phyloP scores from a whole-genome alignment of 495 filamentous ascomycete genomes.

The Trichoderma gamsii region DNA sequence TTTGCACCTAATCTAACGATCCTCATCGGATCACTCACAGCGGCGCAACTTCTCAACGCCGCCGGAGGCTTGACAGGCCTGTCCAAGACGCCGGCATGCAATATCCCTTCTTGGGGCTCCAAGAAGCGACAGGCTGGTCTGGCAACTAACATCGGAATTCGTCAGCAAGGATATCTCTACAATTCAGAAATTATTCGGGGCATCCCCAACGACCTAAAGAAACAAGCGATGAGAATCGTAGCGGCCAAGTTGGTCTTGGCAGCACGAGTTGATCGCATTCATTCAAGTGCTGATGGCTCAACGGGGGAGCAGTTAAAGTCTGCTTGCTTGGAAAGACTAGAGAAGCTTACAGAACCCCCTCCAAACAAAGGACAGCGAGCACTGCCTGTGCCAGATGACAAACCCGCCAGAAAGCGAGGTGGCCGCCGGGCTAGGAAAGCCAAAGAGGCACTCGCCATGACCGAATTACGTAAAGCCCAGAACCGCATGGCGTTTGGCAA shows the following conservation, averaged over 20 bases:
- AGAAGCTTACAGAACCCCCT: constrained; percentile 90
- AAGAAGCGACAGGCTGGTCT: constrained; percentile 78
- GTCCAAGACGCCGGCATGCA: constrained; percentile 88
- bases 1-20: constrained; percentile 95
- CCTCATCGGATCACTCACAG: constrained; percentile 88
- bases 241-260: constrained; percentile 89
- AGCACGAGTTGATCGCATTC: constrained; percentile 81
- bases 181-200: constrained; percentile 79
- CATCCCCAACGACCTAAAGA: constrained; percentile 80
- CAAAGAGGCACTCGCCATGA: constrained; percentile 96
- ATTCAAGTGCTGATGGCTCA: constrained; percentile 73
- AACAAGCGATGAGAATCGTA: constrained; percentile 93
- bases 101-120: constrained; percentile 80
- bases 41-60: constrained; percentile 91
- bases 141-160: constrained; percentile 87
- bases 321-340: constrained; percentile 79
- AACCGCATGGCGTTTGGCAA: constrained; percentile 95
- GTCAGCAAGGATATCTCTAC: constrained; percentile 91
- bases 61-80: constrained; percentile 83
- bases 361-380: constrained; percentile 84
- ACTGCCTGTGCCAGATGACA: constrained; percentile 91
- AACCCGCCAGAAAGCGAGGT: constrained; percentile 87
- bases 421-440: constrained; percentile 87
- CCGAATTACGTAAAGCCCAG: constrained; percentile 90
- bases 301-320: constrained; percentile 77